phyloP scores from a whole-genome alignment of 2,329 filamentous ascomycete species.

The Talaromyces amestolkiae region DNA sequence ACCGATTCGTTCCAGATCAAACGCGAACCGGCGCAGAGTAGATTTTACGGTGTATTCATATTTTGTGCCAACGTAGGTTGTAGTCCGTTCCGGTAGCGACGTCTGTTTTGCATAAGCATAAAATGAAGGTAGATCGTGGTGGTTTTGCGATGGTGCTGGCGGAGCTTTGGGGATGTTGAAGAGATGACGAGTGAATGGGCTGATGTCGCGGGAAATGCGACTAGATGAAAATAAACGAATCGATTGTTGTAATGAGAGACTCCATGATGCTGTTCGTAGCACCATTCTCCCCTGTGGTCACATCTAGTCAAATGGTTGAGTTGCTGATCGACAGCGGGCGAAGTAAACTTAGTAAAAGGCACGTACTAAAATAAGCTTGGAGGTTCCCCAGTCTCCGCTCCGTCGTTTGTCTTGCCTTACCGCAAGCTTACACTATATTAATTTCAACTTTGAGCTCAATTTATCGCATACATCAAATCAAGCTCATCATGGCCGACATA shows the following conservation, averaged over 20 bases:
- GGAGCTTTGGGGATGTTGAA: slow-evolving; percentile 38
- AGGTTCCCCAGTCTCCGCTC: slow-evolving; percentile 2
- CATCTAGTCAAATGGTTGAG: background rate
- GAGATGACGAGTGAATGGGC: slow-evolving; percentile 35
- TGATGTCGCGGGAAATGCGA: slow-evolving; percentile 12
- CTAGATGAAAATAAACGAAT: slow-evolving; percentile 17
- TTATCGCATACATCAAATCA: no score
- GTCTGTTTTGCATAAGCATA: slow-evolving; percentile 41
- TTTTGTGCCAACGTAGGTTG: slow-evolving; percentile 45
- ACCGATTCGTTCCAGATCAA: slow-evolving; percentile 44
- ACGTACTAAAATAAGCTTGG: background rate
- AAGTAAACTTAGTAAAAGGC: no score
- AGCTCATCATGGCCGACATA: slow-evolving; percentile 43
- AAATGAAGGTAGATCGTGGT: slow-evolving; percentile 41
- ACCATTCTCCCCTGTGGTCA: slow-evolving; percentile 4
- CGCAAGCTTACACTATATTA: background rate
- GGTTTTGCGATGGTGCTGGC: slow-evolving; percentile 33
- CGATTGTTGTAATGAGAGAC: background rate
- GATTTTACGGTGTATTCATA: slow-evolving; percentile 48
- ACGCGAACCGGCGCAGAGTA: slow-evolving; percentile 39
- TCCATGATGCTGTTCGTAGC: slow-evolving; percentile 1
- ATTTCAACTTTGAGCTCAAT: no score
- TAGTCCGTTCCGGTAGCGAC: slow-evolving; percentile 36
- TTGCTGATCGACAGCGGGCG: background rate
- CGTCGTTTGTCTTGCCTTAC: background rate